phyloP scores from a whole-genome alignment of 768 basidiomycete genomes.

The Kwoniella shandongensis region DNA sequence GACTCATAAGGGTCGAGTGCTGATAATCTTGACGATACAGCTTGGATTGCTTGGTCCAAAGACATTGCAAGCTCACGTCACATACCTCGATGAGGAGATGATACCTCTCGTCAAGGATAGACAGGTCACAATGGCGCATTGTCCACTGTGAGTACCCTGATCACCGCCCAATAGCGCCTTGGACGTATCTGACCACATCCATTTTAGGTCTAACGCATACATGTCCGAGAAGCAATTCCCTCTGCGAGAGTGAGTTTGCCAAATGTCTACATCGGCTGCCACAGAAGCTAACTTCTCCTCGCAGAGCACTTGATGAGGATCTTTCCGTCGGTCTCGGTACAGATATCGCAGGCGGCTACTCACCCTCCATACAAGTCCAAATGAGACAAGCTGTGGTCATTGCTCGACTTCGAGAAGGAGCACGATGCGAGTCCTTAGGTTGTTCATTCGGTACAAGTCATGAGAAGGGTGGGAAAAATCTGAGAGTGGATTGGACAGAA shows the following conservation, averaged over 20 bases:
- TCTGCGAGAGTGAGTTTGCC: conserved; percentile 32
- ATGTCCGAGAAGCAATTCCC: conserved; percentile 60
- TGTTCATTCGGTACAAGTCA: conserved; percentile 7
- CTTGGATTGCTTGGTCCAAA: conserved; percentile 62
- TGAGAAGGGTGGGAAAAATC: conserved; percentile 26
- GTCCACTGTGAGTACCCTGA: conserved; percentile 61
- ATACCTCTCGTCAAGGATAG: conserved; percentile 59
- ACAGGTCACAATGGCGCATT: conserved; percentile 74
- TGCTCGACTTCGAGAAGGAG: conserved; percentile 68
- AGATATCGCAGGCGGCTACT: conserved; percentile 85
- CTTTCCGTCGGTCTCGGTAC: conserved; percentile 78
- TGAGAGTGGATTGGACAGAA: conserved; percentile 77
- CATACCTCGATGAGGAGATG: conserved; percentile 64
- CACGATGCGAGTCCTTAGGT: conserved; percentile 5
- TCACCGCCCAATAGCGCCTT: not conserved
- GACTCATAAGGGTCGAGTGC: too few species aligned
- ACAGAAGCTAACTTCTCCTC: conserved; percentile 50
- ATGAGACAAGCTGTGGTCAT: conserved; percentile 78
- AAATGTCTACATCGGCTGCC: too few species aligned
- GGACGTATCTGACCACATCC: not conserved
- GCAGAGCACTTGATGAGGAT: conserved; percentile 66
- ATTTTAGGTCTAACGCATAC: conserved; percentile 69
- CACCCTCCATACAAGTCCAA: conserved; percentile 68
- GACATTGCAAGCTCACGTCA: conserved; percentile 86
- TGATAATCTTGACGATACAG: conserved; percentile 54